Conservation (phyloP, 192 early-diverging fungal genomes). For the Coemansia sp. region DNA sequence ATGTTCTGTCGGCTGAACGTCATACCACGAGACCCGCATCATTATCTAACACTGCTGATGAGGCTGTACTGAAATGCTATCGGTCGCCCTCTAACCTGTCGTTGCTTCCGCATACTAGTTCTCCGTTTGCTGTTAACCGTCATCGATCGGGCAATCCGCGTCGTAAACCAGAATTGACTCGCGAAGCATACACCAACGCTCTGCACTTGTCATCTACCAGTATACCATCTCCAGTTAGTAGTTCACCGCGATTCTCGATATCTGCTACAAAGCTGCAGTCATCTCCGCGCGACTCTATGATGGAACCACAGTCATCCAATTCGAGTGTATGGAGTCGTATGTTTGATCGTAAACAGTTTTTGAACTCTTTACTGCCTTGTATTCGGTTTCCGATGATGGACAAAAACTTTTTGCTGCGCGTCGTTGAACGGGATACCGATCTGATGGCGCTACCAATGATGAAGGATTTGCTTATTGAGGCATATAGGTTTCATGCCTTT, state of each 20-base stretch:
- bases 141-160: slow-evolving; percentile 8
- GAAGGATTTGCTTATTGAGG: slow-evolving; percentile 57
- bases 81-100: slow-evolving; percentile 47
- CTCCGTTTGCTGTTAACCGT: slow-evolving; percentile 26
- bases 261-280: slow-evolving; percentile 23
- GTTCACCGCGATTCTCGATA: slow-evolving; percentile 24
- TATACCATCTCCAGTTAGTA: not conserved
- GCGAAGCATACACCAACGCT: slow-evolving; percentile 37
- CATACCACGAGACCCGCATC: slow-evolving; percentile 12
- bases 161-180: slow-evolving; percentile 39
- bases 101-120: slow-evolving; percentile 25
- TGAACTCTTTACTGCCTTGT: slow-evolving; percentile 35
- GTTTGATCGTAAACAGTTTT: slow-evolving; percentile 41
- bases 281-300: not conserved
- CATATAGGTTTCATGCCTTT: slow-evolving; percentile 55
- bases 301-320: not conserved
- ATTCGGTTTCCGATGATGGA: slow-evolving; percentile 54
- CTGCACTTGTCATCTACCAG: not conserved
- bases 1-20: slow-evolving; percentile 26
- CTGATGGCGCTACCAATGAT: slow-evolving; percentile 49
- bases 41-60: slow-evolving; percentile 10
- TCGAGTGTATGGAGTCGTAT: slow-evolving; percentile 19
- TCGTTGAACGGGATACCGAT: slow-evolving; percentile 46
- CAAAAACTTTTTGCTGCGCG: slow-evolving; percentile 45
- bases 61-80: slow-evolving; percentile 50